These are phyloP conservation scores for Alternaria tenuissima DNA, from an alignment of 2,329 filamentous ascomycete species.

Conservation along the genomic window DNA sequence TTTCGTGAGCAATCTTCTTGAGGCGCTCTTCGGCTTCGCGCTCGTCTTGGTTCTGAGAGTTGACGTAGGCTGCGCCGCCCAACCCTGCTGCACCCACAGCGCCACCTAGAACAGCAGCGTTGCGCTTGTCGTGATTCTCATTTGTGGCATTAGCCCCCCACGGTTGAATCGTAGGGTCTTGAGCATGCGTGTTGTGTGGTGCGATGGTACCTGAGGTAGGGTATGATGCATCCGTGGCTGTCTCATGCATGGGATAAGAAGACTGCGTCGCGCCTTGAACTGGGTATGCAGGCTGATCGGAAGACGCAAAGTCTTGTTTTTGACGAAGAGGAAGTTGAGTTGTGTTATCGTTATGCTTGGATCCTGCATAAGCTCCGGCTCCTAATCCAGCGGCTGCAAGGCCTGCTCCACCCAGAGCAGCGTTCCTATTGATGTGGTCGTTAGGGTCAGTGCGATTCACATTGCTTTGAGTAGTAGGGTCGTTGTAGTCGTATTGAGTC, in stretches of 20 bases:
- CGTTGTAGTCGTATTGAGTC: conserved; percentile 29
- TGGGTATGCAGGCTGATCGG: conserved; percentile 9
- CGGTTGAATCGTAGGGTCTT: conserved; percentile 30
- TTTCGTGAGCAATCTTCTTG: conserved; percentile 26
- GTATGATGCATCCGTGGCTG: conserved; percentile 7
- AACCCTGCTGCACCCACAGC: conserved; percentile 34
- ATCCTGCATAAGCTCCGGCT: conserved; percentile 21
- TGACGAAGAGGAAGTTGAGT: conserved; percentile 20
- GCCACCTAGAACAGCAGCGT: conserved; percentile 35
- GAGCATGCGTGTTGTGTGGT: conserved; percentile 28
- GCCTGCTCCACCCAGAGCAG: conserved; percentile 32
- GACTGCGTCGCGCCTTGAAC: conserved; percentile 6
- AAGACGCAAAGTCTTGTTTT: conserved; percentile 16
- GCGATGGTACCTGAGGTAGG: conserved; percentile 19
- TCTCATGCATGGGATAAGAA: conserved; percentile 17
- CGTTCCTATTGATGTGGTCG: conserved; percentile 30
- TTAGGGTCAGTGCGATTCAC: conserved; percentile 26
- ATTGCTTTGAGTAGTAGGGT: conserved; percentile 15
- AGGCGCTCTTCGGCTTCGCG: conserved; percentile 39
- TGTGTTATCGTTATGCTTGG: conserved; percentile 17
- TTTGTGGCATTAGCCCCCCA: conserved; percentile 29
- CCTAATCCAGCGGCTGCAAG: conserved; percentile 26
- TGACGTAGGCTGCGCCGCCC: conserved; percentile 39
- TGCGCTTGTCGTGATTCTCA: conserved; percentile 36
- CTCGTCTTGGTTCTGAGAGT: conserved; percentile 41